phyloP scores from a whole-genome alignment of 768 basidiomycete species.

The Trametes sanguinea region DNA sequence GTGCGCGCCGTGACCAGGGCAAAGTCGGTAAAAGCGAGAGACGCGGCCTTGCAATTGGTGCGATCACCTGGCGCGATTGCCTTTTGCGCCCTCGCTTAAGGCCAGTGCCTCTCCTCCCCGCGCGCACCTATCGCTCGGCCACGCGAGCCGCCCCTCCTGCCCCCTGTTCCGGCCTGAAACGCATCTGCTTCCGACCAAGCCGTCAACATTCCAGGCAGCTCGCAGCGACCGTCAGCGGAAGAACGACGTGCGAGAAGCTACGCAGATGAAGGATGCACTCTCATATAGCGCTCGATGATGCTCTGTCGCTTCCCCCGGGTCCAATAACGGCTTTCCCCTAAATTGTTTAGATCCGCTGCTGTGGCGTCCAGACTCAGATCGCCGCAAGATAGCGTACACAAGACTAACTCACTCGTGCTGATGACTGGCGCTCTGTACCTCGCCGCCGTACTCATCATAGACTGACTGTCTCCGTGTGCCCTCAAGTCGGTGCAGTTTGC shows the following conservation, averaged over 20 bases:
- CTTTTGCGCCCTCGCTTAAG: constrained; percentile 17
- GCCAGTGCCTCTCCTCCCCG: not conserved
- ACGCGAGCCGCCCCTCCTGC: not conserved
- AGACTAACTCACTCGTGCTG: not conserved
- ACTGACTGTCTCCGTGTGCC: not conserved
- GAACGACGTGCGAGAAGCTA: not conserved
- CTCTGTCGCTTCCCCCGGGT: constrained; percentile 5
- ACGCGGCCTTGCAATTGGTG: not conserved
- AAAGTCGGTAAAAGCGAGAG: constrained; percentile 4
- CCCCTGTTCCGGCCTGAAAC: not conserved
- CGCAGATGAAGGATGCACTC: not conserved
- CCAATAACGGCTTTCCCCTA: constrained; percentile 5
- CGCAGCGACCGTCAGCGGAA: not conserved
- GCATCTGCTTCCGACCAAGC: not conserved
- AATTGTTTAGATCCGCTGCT: constrained; percentile 17
- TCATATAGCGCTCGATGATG: not conserved
- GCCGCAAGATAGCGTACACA: not conserved
- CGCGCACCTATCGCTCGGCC: not conserved
- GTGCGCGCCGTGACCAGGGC: not conserved
- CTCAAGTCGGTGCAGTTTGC: no score
- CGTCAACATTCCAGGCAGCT: not conserved
- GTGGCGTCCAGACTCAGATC: constrained; percentile 14
- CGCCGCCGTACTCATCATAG: not conserved
- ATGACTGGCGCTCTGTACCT: not conserved
- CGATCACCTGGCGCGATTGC: constrained; percentile 12